Evolutionary conservation across 371 early-diverging fungal species (phyloP).

Genomic region (Homolaphlyctis polyrhiza): DNA sequence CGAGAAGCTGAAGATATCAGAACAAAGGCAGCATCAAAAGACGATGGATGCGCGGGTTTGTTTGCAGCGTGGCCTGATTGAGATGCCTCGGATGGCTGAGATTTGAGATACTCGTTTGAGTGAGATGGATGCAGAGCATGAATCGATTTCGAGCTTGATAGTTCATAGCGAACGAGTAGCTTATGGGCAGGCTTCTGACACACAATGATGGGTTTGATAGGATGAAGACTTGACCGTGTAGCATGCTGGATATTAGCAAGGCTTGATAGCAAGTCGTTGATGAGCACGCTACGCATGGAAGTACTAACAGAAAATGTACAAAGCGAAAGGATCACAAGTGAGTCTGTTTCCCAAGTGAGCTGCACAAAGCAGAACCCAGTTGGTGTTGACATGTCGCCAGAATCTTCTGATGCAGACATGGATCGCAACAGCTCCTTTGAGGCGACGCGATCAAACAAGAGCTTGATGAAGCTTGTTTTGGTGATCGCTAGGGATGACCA

Average conservation of each 20-base stretch:
- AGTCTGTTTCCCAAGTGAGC: conserved; percentile 32
- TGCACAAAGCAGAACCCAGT: conserved; percentile 32
- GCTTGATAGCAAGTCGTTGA: conserved; percentile 24
- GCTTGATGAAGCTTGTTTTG: conserved; percentile 22
- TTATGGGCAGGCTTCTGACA: conserved; percentile 43
- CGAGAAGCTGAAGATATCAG: background rate
- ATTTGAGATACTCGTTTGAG: no score
- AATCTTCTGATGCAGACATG: background rate
- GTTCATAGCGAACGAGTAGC: conserved; percentile 43
- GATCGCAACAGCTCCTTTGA: background rate
- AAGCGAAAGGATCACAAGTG: conserved; percentile 20
- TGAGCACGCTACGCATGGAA: conserved; percentile 22
- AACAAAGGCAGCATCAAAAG: background rate
- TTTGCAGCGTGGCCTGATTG: background rate
- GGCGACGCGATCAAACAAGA: conserved; percentile 9
- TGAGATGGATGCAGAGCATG: no score
- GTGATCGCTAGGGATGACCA: conserved; percentile 30
- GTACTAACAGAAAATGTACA: conserved; percentile 47
- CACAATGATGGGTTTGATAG: conserved; percentile 31
- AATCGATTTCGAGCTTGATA: background rate
- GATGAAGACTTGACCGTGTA: background rate
- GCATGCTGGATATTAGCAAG: conserved; percentile 14
- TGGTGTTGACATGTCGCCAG: conserved; percentile 8
- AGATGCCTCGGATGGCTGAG: no score
- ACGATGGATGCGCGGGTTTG: background rate